Base-by-base conservation (phyloP, 2,329 filamentous ascomycete genomes). In the Exophiala sp. region DNA sequence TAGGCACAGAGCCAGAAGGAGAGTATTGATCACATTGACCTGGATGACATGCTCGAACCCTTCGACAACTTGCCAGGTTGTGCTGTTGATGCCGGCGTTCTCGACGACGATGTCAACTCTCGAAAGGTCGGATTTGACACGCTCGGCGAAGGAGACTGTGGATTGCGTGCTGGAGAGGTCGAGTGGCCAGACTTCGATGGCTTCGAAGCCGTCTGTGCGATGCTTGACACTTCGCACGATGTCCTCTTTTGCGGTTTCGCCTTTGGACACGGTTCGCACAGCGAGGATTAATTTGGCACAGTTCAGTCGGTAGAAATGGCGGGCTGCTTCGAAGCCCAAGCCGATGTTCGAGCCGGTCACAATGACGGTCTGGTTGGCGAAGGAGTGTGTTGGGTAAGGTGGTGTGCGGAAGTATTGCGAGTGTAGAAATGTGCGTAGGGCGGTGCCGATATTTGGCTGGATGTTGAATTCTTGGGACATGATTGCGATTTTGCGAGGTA, bases 301-400 rank as follows among this genome's bases (percentile, higher is more conserved):
- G 3, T 69, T 67, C 5, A 77, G 67, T 0, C 64, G 60, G 1
- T 72, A 69, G 39, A 76, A 68, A 56, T 78, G 74, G 1, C 66
- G 66, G 1, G 72, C 71, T 5, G 75, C 72, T 64, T 79, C 74
- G 41, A 71, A 67, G 11, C 77, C 77, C 0, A 79, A 69, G 2
- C 76, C 76, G 5, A 68, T 65, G 50, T 79, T 79, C 2, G 73
- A 69, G 39, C 77, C 77, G 0, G 77, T 80, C 4, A 80, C 71
- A 29, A 80, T 72, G 50, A 77, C 65, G 4, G 66, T 74, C 39
- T 72, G 66, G 14, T 44, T 39, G 12, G 52, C 38, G 46, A 62
- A 62, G 3, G 55, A 54, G 10, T 54, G 29, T 18, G 40, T 54
- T 10, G 59, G 61, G 34, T 54, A 54, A 2, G 52, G 39, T 12